These are phyloP conservation scores for Phaseolus lunatus DNA, from an alignment of 306 rosid genomes.

Conservation along the genomic window DNA sequence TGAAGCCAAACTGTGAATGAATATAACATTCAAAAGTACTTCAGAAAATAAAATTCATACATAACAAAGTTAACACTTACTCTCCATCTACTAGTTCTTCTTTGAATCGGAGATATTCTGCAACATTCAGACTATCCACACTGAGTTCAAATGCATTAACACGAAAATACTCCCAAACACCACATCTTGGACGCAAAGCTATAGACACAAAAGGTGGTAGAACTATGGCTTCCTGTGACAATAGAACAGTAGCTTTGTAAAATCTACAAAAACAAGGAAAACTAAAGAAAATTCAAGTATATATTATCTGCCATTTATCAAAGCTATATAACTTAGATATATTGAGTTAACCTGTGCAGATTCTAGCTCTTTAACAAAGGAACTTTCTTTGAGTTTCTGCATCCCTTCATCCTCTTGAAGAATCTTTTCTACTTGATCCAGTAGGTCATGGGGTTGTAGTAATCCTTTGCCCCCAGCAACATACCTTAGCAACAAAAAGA, in stretches of 20 bases:
- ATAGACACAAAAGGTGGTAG: conserved; percentile 77
- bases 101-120: conserved; percentile 76
- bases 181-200: conserved; percentile 79
- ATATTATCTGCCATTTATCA: background rate
- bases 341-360: conserved; percentile 60
- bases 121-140: conserved; percentile 66
- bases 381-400: conserved; percentile 52
- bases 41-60: background rate
- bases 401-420: conserved; percentile 46
- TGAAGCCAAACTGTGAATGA: background rate
- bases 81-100: conserved; percentile 73
- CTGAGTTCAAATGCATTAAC: conserved; percentile 67
- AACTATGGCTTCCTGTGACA: conserved; percentile 72
- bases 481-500: conserved; percentile 46
- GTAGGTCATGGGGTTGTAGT: conserved; percentile 53
- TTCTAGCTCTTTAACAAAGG: conserved; percentile 63
- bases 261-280: conserved; percentile 1
- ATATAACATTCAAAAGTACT: background rate
- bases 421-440: conserved; percentile 48
- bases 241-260: background rate
- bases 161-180: conserved; percentile 82
- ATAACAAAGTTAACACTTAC: conserved; percentile 50
- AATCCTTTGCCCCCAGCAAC: conserved; percentile 59
- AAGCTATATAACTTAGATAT: background rate
- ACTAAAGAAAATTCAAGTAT: background rate